Evolutionary conservation across 495 filamentous ascomycete species (phyloP).

Genomic region (Penicillium coprophilum): DNA sequence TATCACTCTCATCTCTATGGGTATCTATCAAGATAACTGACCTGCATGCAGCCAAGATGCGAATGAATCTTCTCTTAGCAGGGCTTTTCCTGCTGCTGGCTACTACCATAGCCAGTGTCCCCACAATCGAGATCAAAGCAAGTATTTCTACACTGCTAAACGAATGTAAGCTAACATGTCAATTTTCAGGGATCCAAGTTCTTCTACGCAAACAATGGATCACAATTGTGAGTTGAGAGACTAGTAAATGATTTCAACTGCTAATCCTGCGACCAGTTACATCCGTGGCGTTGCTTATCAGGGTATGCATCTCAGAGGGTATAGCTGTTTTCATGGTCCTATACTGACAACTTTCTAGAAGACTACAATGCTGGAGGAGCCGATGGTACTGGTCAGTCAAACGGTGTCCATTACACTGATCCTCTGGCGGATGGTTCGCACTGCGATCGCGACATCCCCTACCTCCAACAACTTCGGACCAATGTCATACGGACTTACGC

Average conservation of each 20-base stretch:
- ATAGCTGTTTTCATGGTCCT: neutral
- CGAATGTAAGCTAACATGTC: neutral
- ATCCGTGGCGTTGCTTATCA: slow-evolving; percentile 91
- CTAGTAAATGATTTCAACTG: neutral
- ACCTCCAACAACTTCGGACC: slow-evolving; percentile 68
- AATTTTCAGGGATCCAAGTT: slow-evolving; percentile 62
- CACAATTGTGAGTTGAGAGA: slow-evolving; percentile 63
- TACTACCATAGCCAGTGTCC: neutral
- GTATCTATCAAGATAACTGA: too few species aligned
- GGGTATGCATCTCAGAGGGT: slow-evolving; percentile 26
- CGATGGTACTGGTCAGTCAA: slow-evolving; percentile 19
- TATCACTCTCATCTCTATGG: neutral
- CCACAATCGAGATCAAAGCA: slow-evolving; percentile 11
- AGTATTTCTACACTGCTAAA: neutral
- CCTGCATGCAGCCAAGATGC: neutral
- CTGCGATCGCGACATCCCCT: slow-evolving; percentile 79
- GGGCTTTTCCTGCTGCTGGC: slow-evolving; percentile 1
- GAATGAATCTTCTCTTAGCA: neutral
- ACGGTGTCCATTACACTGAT: slow-evolving; percentile 50
- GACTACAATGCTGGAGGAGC: slow-evolving; percentile 39
- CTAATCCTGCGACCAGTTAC: slow-evolving; percentile 41
- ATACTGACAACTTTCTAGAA: slow-evolving; percentile 34
- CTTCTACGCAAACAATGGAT: slow-evolving; percentile 70
- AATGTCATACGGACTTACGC: slow-evolving; percentile 94
- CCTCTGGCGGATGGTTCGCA: slow-evolving; percentile 66